Conservation (phyloP, 176 grass and related monocot genomes). For the Bromus sterilis region DNA sequence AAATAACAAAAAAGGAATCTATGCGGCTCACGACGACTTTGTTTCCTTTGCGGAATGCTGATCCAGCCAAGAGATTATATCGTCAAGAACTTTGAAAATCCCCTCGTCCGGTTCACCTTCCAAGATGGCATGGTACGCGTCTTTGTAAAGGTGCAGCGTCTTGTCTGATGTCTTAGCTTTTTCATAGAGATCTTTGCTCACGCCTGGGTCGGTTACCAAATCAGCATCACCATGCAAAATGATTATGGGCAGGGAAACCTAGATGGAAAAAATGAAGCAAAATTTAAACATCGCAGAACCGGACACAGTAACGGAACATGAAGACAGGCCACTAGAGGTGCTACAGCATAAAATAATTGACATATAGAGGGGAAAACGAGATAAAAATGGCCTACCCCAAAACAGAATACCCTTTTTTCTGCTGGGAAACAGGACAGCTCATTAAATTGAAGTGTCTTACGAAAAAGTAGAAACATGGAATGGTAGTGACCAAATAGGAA, state of each 20-base stretch:
- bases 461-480: not conserved
- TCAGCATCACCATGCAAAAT: constrained; percentile 85
- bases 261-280: constrained; percentile 2
- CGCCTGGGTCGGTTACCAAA: constrained; percentile 70
- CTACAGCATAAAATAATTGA: not conserved
- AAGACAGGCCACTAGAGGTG: not conserved
- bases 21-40: constrained; percentile 14
- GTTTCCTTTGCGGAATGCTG: constrained; percentile 36
- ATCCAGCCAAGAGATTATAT: constrained; percentile 89
- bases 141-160: constrained; percentile 70
- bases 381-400: not conserved
- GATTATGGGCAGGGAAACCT: constrained; percentile 88
- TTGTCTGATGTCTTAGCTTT: constrained; percentile 83
- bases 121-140: constrained; percentile 61
- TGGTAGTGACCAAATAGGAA: not conserved
- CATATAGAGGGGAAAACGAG: not conserved
- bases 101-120: constrained; percentile 87
- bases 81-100: constrained; percentile 72
- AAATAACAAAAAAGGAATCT: not conserved
- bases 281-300: not conserved
- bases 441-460: not conserved
- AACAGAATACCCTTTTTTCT: not conserved
- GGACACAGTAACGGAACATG: not conserved
- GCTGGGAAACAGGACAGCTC: not conserved
- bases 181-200: constrained; percentile 91